These are phyloP conservation scores for Mucor piriformis DNA, from an alignment of 371 early-diverging fungal genomes.

Conservation along the genomic window DNA sequence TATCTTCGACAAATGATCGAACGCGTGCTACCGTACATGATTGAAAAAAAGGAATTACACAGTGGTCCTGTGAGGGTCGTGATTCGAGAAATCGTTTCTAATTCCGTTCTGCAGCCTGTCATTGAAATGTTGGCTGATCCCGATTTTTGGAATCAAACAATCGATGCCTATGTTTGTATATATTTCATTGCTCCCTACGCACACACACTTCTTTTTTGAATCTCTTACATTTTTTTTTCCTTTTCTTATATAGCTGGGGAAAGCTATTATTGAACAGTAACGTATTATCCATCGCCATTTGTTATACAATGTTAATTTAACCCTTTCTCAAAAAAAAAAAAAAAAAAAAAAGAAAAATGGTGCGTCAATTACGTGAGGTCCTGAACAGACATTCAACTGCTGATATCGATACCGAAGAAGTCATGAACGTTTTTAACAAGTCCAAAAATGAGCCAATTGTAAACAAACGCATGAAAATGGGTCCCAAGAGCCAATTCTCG, in stretches of 20 bases:
- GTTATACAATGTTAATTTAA: no score
- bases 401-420: constrained; percentile 37
- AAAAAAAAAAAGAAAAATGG: constrained; percentile 57
- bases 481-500: constrained; percentile 26
- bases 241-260: constrained; percentile 44
- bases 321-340: no score
- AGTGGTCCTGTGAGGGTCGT: constrained; percentile 64
- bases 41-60: constrained; percentile 55
- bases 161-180: constrained; percentile 64
- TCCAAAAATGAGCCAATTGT: background rate
- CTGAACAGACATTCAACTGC: constrained; percentile 64
- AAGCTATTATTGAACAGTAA: constrained; percentile 64
- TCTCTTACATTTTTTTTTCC: background rate
- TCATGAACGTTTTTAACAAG: constrained; percentile 13
- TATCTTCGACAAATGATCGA: constrained; percentile 74
- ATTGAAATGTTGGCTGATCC: constrained; percentile 78
- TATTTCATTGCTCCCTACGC: background rate
- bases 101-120: constrained; percentile 72
- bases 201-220: background rate
- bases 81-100: constrained; percentile 75
- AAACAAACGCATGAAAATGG: constrained; percentile 13
- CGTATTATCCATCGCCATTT: constrained; percentile 12
- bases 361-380: constrained; percentile 71
- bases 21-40: constrained; percentile 62
- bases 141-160: constrained; percentile 82